Percentiles rank a stretch among this genome's conserved stretches.
phyloP scores from a whole-genome alignment of 352 stramenopile species.

The Globisporangium mamillatum region DNA sequence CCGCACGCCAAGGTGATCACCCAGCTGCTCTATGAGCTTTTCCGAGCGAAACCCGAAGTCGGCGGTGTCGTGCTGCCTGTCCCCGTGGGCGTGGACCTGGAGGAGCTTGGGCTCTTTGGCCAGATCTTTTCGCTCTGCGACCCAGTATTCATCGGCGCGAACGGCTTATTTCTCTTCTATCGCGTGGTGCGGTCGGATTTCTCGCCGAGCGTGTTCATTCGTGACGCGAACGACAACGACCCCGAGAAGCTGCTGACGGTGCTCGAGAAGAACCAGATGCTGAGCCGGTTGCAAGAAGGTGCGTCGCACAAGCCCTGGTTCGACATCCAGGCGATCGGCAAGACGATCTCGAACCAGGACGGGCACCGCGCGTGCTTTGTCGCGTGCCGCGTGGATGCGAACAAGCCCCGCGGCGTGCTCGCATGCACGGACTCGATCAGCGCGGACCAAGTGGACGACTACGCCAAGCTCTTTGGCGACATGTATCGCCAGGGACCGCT shows the following conservation, averaged over 20 bases:
- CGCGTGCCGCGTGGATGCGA: slow-evolving; percentile 32
- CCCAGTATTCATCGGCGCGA: slow-evolving; percentile 36
- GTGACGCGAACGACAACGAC: slow-evolving; percentile 25
- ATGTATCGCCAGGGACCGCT: slow-evolving; percentile 45
- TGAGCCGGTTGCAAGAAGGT: slow-evolving; percentile 29
- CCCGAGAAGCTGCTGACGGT: slow-evolving; percentile 24
- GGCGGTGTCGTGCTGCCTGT: slow-evolving; percentile 53
- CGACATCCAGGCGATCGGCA: slow-evolving; percentile 22
- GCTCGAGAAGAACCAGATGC: slow-evolving; percentile 31
- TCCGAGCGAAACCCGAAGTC: slow-evolving; percentile 31
- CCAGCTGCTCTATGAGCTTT: slow-evolving; percentile 43
- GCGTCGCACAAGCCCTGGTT: slow-evolving; percentile 47
- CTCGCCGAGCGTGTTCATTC: slow-evolving; percentile 34
- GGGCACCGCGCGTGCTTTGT: slow-evolving; percentile 57
- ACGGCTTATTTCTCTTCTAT: slow-evolving; percentile 58
- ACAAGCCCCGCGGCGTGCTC: slow-evolving; percentile 35
- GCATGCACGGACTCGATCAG: slow-evolving; percentile 50
- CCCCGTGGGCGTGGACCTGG: slow-evolving; percentile 45
- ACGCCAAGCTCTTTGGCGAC: slow-evolving; percentile 59
- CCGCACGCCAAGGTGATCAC: slow-evolving; percentile 25
- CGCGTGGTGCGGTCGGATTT: slow-evolving; percentile 51
- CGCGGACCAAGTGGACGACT: slow-evolving; percentile 39
- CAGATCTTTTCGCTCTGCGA: slow-evolving; percentile 61
- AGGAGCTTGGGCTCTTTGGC: slow-evolving; percentile 56
- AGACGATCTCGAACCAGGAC: slow-evolving; percentile 41